Conservation (phyloP, 2,329 filamentous ascomycete species). For the Periconia sp. region DNA sequence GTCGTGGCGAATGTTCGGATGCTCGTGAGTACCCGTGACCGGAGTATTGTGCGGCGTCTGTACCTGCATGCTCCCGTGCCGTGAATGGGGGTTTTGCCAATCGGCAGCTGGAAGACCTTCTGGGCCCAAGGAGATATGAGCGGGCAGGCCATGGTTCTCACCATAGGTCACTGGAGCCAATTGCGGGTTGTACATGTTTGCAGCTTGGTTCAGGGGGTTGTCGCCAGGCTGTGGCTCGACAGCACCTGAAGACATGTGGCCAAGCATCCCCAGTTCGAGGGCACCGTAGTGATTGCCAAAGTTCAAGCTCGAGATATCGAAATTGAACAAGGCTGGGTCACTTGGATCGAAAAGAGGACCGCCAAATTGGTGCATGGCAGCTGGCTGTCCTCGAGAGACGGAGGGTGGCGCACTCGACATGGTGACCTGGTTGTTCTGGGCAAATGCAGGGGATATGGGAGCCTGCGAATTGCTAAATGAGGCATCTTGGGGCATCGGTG, state of each 20-base stretch:
- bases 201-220: conserved; percentile 39
- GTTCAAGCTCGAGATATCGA: conserved; percentile 90
- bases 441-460: conserved; percentile 77
- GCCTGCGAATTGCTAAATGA: conserved; percentile 71
- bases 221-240: conserved; percentile 80
- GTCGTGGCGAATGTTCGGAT: conserved; percentile 36
- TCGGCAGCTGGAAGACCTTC: conserved; percentile 36
- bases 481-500: conserved; percentile 53
- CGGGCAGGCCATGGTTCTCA: conserved; percentile 31
- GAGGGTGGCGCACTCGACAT: conserved; percentile 58
- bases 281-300: conserved; percentile 97
- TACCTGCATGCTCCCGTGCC: conserved; percentile 53
- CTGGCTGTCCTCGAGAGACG: conserved; percentile 45
- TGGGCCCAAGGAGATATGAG: conserved; percentile 36
- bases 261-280: conserved; percentile 93
- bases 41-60: conserved; percentile 52
- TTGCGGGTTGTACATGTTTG: conserved; percentile 48
- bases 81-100: conserved; percentile 47
- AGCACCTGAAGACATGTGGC: conserved; percentile 91
- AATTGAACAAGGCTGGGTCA: conserved; percentile 92
- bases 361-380: conserved; percentile 55
- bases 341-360: conserved; percentile 81
- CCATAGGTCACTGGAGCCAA: conserved; percentile 36
- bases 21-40: conserved; percentile 40
- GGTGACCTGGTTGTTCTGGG: conserved; percentile 55